Conservation (phyloP, 495 filamentous ascomycete genomes). For the Haplographium delicatum region DNA sequence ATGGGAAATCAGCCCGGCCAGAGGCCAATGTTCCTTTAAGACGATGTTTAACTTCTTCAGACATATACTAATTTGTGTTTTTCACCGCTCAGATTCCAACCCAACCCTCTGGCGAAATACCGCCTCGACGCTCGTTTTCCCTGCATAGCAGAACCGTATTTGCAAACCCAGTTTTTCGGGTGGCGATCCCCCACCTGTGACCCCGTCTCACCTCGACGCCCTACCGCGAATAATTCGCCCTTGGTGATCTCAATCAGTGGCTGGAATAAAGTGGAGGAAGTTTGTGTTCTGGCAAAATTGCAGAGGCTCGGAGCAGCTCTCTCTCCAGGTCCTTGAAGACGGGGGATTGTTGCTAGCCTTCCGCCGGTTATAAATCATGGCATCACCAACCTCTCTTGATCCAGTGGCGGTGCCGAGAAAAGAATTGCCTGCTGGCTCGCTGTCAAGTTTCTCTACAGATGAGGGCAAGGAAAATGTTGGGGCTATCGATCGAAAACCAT, state of each 20-base stretch:
- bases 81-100: background rate
- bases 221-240: too few relatives aligned
- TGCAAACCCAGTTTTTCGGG: too few relatives aligned
- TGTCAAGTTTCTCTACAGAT: slow-evolving; percentile 15
- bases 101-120: background rate
- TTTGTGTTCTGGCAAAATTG: background rate
- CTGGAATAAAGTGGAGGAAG: background rate
- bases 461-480: slow-evolving; percentile 23
- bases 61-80: too few relatives aligned
- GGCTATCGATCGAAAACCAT: slow-evolving; percentile 24
- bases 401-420: slow-evolving; percentile 13
- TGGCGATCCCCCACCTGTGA: too few relatives aligned
- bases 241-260: too few relatives aligned
- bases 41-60: background rate
- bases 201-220: too few relatives aligned
- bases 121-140: background rate
- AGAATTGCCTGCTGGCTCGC: slow-evolving; percentile 12
- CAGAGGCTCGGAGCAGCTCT: background rate
- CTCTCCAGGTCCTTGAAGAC: background rate
- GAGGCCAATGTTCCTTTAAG: background rate
- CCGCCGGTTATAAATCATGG: slow-evolving; percentile 20
- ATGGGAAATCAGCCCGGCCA: background rate
- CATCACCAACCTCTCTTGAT: slow-evolving; percentile 10
- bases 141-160: background rate
- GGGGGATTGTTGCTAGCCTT: slow-evolving; percentile 29